Conservation (phyloP, 805 yeast genomes). For the Metschnikowia amazonensis region DNA sequence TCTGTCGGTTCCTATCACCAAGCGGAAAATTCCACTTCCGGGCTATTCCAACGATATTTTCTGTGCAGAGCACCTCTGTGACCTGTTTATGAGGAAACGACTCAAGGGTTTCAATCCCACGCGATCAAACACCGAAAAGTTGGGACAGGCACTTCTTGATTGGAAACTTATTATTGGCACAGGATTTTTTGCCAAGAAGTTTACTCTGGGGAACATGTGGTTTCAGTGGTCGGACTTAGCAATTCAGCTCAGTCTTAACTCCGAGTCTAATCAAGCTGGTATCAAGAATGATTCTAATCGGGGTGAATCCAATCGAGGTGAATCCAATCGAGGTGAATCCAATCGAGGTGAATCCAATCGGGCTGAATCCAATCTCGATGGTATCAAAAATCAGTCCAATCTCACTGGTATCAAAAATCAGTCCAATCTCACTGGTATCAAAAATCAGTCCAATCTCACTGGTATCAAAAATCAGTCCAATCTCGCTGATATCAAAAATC, state of each 20-base stretch:
- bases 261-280: too few species aligned
- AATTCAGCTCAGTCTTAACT: conserved; percentile 7
- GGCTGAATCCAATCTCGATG: too few species aligned
- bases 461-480: too few species aligned
- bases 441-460: too few species aligned
- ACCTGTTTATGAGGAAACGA: conserved; percentile 22
- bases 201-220: conserved; percentile 42
- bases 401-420: too few species aligned
- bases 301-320: too few species aligned
- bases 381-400: too few species aligned
- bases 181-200: conserved; percentile 32
- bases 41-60: conserved; percentile 39
- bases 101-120: conserved; percentile 35
- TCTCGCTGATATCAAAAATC: too few species aligned
- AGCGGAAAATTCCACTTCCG: conserved; percentile 36
- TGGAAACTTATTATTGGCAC: conserved; percentile 29
- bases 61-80: conserved; percentile 37
- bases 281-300: too few species aligned
- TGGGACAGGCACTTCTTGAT: conserved; percentile 40
- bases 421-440: too few species aligned
- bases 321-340: too few species aligned
- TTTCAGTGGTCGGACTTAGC: conserved; percentile 42
- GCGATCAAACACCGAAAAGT: conserved; percentile 33
- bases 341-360: too few species aligned
- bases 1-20: conserved; percentile 22